phyloP scores from a whole-genome alignment of 345 rosid species.

The Arabidopsis suecica region DNA sequence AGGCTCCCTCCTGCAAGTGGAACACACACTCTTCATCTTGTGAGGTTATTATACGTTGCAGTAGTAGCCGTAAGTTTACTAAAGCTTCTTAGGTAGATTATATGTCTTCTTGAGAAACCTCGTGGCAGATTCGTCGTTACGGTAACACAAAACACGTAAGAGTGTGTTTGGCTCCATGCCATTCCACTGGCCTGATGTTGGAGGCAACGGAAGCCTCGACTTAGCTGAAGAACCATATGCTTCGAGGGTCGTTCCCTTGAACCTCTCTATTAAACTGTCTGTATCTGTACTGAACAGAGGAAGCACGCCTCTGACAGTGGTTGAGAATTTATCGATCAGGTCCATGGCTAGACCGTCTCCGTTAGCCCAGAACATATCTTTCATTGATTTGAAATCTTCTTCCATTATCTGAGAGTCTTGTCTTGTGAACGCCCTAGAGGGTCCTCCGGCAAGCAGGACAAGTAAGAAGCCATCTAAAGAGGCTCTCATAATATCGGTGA shows the following conservation, averaged over 20 bases:
- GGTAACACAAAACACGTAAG: slow-evolving; percentile 82
- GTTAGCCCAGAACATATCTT: slow-evolving; percentile 91
- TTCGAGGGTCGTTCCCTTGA: slow-evolving; percentile 73
- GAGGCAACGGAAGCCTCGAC: slow-evolving; percentile 87
- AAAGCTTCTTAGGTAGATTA: slow-evolving; percentile 80
- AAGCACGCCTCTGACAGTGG: slow-evolving; percentile 68
- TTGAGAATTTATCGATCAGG: slow-evolving; percentile 75
- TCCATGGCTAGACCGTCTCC: slow-evolving; percentile 92
- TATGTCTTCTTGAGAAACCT: slow-evolving; percentile 88
- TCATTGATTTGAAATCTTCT: slow-evolving; percentile 89
- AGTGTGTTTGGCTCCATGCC: slow-evolving; percentile 88
- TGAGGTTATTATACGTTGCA: slow-evolving; percentile 33
- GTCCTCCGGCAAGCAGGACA: slow-evolving; percentile 95
- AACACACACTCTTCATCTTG: slow-evolving; percentile 29
- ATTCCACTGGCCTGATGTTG: slow-evolving; percentile 91
- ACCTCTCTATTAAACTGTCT: slow-evolving; percentile 81
- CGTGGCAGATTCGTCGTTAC: slow-evolving; percentile 83
- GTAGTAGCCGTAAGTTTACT: slow-evolving; percentile 15
- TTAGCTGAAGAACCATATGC: slow-evolving; percentile 77
- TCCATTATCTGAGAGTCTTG: slow-evolving; percentile 82
- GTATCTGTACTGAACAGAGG: slow-evolving; percentile 84
- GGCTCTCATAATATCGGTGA: slow-evolving; percentile 87
- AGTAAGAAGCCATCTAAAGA: slow-evolving; percentile 89
- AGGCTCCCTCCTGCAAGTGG: slow-evolving; percentile 35
- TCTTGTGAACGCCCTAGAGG: slow-evolving; percentile 75